Base-by-base conservation (phyloP, 108 stramenopile species). In the Schizochytrium sp. region DNA sequence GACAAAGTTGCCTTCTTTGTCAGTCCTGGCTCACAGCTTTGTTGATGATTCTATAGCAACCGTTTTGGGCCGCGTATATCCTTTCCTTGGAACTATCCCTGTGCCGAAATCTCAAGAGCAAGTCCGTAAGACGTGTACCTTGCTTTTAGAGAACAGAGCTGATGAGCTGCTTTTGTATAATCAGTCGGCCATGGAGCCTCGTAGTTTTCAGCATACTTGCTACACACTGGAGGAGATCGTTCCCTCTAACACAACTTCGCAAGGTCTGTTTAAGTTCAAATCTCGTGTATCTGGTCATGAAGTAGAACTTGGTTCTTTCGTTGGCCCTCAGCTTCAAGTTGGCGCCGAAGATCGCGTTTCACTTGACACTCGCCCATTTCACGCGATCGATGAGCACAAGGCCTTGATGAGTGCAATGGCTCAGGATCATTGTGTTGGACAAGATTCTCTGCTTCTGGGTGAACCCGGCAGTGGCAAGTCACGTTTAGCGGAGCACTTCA, bases 391-490 rank as follows among this genome's bases (percentile, higher is more conserved):
- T 53, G 53, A 83, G 2, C 72, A 56, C 46, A 17, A 49, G 12
- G 45, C 12, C 4, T 38, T 87, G 3, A 56, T 89, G 72, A 58
- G 72, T 2, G 76, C 76, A 56, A 88, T 90, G 72, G 50, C 57
- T 49, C 72, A 72, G 47, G 90, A 90, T 28, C 90, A 89, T 57
- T 28, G 83, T 28, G 19, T 53, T 53, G 95, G 95, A 5, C 87
- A 57, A 58, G 93, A 94, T 61, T 87, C 96, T 57, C 89, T 93
- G 45, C 87, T 96, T n/a, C 90, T 96, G 15, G 93, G 94, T 4
- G 92, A 91, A 2, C 94, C 93, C 61, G 97, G 97, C 8, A 89
- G 89, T 56, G 95, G 96, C 28, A 97, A 97, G 89, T 93, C 94
- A 45, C 88, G 89, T 1, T 46, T 96, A 42, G 94, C 95, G 3